Percentiles rank a stretch among this genome's conserved stretches.
These are phyloP conservation scores for Waltergamsia citrina DNA, from an alignment of 2,329 filamentous ascomycete species.

Conservation along the genomic window DNA sequence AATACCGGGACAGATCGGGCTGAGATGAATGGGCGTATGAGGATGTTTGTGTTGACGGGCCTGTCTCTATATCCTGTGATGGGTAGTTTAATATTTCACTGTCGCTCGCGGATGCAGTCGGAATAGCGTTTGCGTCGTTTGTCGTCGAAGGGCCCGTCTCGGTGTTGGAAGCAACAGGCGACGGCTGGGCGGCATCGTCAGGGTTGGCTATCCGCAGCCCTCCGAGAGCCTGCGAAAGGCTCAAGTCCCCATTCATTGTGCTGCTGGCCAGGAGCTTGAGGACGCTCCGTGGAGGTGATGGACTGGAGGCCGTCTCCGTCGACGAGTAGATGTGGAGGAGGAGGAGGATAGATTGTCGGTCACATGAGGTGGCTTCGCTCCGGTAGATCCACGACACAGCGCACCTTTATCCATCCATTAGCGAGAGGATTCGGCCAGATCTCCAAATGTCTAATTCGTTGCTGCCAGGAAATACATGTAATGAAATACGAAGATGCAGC, in stretches of 20 bases:
- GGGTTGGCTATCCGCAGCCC: conserved; percentile 96
- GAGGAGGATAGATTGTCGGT: conserved; percentile 2
- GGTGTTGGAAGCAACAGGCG: conserved; percentile 12
- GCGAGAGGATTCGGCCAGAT: too few relatives aligned
- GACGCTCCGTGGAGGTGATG: neutral
- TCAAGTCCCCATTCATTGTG: conserved; percentile 85
- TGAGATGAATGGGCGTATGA: conserved; percentile 9
- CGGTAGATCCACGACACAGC: neutral
- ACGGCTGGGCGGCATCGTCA: conserved; percentile 53
- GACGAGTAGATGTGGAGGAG: conserved; percentile 1
- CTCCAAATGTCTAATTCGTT: too few relatives aligned
- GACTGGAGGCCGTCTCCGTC: neutral
- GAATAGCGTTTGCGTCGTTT: conserved; percentile 5
- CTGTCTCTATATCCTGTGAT: conserved; percentile 2
- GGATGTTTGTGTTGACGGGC: conserved; percentile 1
- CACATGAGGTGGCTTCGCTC: conserved; percentile 2
- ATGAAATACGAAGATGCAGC: too few relatives aligned
- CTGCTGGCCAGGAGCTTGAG: conserved; percentile 1
- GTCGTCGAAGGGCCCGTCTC: conserved; percentile 10
- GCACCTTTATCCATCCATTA: conserved; percentile 1
- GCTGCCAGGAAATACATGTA: too few relatives aligned
- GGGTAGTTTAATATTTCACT: conserved; percentile 6
- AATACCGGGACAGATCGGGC: conserved; percentile 25
- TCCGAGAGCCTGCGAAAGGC: conserved; percentile 83
- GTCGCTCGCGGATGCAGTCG: conserved; percentile 2